Percentiles rank a stretch among this genome's conserved stretches.
phyloP scores from a whole-genome alignment of 2,329 filamentous ascomycete genomes.

The Emergomyces pasteurianus region DNA sequence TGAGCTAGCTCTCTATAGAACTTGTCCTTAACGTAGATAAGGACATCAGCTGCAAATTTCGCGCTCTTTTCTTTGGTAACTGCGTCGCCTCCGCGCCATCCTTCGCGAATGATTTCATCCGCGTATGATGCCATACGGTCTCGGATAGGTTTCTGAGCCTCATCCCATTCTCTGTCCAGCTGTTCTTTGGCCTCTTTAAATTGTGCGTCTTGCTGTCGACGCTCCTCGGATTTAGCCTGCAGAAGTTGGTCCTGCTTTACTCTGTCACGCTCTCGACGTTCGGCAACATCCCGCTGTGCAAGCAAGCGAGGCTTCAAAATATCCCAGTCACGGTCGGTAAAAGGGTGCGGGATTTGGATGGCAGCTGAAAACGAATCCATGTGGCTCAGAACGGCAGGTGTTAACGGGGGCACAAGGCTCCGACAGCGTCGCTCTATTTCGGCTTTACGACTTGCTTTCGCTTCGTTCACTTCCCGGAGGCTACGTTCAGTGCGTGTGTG shows the following conservation, averaged over 20 bases:
- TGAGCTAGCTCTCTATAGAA: constrained; percentile 52
- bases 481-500: constrained; percentile 37
- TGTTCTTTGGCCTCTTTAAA: constrained; percentile 45
- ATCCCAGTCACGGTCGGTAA: constrained; percentile 60
- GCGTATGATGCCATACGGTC: constrained; percentile 54
- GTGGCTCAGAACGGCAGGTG: constrained; percentile 49
- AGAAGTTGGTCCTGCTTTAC: constrained; percentile 36
- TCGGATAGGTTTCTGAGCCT: constrained; percentile 55
- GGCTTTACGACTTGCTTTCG: constrained; percentile 51
- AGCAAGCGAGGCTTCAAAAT: constrained; percentile 55
- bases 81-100: constrained; percentile 52
- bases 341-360: constrained; percentile 53
- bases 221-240: constrained; percentile 37
- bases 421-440: constrained; percentile 63
- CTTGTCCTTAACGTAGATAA: constrained; percentile 54
- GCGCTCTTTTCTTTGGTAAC: constrained; percentile 53
- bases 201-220: constrained; percentile 37
- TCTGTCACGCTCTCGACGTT: constrained; percentile 41
- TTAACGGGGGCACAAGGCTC: constrained; percentile 54
- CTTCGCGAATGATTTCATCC: constrained; percentile 54
- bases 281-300: constrained; percentile 53
- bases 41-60: constrained; percentile 59
- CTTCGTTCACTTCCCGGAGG: constrained; percentile 49
- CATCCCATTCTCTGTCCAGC: constrained; percentile 58
- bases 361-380: constrained; percentile 66